Base-by-base conservation (phyloP, 805 yeast species). In the Dipodascopsis tothii region DNA sequence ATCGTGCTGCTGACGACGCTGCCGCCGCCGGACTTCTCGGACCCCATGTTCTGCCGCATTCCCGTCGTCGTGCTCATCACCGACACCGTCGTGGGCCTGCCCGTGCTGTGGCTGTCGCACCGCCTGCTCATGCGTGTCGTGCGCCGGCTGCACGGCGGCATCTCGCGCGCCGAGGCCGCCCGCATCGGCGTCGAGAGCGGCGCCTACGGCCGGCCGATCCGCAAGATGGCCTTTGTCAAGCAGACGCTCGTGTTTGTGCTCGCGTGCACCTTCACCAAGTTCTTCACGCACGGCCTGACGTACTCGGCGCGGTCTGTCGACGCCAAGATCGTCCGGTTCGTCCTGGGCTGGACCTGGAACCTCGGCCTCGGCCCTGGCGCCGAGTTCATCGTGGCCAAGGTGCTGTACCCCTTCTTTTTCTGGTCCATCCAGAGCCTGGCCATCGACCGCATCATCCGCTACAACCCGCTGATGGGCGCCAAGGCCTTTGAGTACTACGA, bases 341-440 rank as follows among this genome's bases (percentile, higher is more conserved):
- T 47, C 21, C 40, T 47, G 16, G 37, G 43, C 7, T 43, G 51
- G 51, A 37, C 46, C 4, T 43, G 51, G 51, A 34, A 42, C 4
- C 35, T 37, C 39, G 23, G n/a, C 23, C 18, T 44, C 9, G 45
- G 48, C 1, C 45, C 38, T 16, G 48, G 51, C 18, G 48, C 45
- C 28, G 51, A 43, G 18, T 16, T 34, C 5, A 4, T 44, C 21
- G 37, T 47, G 38, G 35, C 30, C 19, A 14, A 17, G 5, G 37
- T 11, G 16, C 40, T 43, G n/a, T 47, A 47, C 25, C 51, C 51
- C 20, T 20, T 37, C 6, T 5, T 47, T 4, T 37, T 40, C 22
- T 37, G 40, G 41, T 20, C 45, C 27, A 19, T 40, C 21, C 47
- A 44, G 43, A 34, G 32, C 6, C 16, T 43, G 17, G 22, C 18